phyloP scores from a whole-genome alignment of 345 rosid species.

The Euphorbia tirucalli region DNA sequence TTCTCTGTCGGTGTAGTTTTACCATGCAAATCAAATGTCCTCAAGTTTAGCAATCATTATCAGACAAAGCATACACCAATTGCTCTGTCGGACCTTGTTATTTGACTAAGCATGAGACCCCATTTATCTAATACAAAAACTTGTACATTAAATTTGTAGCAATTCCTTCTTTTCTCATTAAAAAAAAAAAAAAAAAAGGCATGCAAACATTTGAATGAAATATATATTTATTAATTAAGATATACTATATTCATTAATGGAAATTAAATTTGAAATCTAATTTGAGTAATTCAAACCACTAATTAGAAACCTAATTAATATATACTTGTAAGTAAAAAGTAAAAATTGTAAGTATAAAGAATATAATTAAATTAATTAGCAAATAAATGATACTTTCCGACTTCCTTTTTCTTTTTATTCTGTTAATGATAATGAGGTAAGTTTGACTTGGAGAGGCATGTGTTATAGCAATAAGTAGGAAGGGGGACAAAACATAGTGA shows the following conservation, averaged over 20 bases:
- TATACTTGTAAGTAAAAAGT: no score
- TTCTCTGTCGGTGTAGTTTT: conserved; percentile 17
- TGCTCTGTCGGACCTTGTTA: conserved; percentile 20
- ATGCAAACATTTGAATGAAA: no score
- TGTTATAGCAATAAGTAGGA: neutral
- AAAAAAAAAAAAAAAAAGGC: no score
- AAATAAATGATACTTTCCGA: neutral
- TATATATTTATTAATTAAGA: no score
- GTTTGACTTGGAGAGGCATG: conserved; percentile 15
- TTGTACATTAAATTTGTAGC: neutral
- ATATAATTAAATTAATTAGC: no score
- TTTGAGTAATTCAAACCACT: no score
- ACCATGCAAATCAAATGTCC: neutral
- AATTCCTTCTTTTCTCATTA: no score
- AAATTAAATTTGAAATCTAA: neutral
- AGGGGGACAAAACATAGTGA: conserved; percentile 10
- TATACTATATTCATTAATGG: neutral
- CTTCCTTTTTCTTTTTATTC: neutral
- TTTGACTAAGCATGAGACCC: conserved; percentile 5
- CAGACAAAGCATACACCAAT: conserved; percentile 3
- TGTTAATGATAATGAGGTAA: neutral
- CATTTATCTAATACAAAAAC: neutral
- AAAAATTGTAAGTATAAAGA: no score
- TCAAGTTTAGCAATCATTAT: conserved; percentile 6
- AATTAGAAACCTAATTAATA: no score